Evolutionary conservation across 208 protist species (phyloP), one percentile per base, ranked within the genome.

Genomic region (Acanthamoeba castellanii): DNA sequence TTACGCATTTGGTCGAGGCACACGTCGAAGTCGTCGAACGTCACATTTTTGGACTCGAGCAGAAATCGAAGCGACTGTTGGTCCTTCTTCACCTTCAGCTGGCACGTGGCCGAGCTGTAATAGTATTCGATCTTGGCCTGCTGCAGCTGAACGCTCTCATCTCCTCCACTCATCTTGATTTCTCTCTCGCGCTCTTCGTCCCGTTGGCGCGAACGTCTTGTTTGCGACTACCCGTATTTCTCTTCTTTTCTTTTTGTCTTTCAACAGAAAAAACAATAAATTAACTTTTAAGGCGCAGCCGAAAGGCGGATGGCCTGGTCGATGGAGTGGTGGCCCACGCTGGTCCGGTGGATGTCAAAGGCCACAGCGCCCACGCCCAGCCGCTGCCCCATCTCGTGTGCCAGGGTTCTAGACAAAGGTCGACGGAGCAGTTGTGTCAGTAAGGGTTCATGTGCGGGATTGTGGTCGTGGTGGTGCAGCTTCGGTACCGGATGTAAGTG

Each of bases 11-110:
- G 66, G 47, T 94, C 89, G 66, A 94, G 59, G 20, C 32, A 84
- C 68, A 94, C 89, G 22, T 94, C 89, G 34, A 82, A 94, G 27
- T 94, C 89, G 18, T 94, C 89, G 55, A 84, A 94, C 50, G 82
- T 42, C 13, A 94, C 45, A 7, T 66, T 37, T n/a, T 94, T 94
- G 25, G 89, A 52, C 16, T 94, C 89, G 11, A 94, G 50, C n/a
- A 94, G 89, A 45, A 82, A 55, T 47, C 89, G 61, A 9, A 94
- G 34, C 25, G 89, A 25, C 68, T 94, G 89, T 30, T 82, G 59
- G 50, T 74, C 89, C 47, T 94, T 94, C 27, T 94, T 94, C 34
- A 82, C 68, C 34, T 94, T 94, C 4, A 94, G 14, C n/a, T 59
- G 70, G 27, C n/a, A 64, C 25, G 89, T 84, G 50, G 89, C 61